phyloP scores from a whole-genome alignment of 2,329 filamentous ascomycete genomes.

The Talaromyces pinophilus region DNA sequence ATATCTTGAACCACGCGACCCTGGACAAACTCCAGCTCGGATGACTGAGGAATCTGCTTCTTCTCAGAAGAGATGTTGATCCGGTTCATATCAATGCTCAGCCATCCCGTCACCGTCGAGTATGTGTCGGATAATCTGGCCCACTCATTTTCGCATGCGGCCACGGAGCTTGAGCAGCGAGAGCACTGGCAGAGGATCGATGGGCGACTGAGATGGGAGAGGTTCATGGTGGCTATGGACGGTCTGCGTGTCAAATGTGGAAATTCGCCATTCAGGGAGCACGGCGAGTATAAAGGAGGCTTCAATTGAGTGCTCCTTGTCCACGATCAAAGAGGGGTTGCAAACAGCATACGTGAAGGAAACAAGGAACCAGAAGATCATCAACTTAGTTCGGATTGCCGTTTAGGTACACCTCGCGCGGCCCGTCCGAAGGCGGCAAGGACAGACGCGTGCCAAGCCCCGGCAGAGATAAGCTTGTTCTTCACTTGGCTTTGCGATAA shows the following conservation, averaged over 20 bases:
- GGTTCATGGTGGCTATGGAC: constrained; percentile 33
- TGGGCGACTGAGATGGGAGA: constrained; percentile 39
- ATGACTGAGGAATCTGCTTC: constrained; percentile 40
- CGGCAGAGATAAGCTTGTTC: constrained; percentile 1
- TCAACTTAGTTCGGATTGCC: neutral
- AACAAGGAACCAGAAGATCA: neutral
- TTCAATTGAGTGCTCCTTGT: neutral
- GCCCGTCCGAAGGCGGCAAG: neutral
- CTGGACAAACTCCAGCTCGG: constrained; percentile 38
- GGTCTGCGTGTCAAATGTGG: neutral
- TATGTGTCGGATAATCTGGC: constrained; percentile 42
- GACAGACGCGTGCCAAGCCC: neutral
- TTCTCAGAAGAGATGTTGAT: constrained; percentile 40
- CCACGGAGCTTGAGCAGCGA: constrained; percentile 44
- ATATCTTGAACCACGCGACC: constrained; percentile 42
- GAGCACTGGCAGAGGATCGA: constrained; percentile 43
- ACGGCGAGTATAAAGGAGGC: neutral
- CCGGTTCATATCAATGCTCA: constrained; percentile 42
- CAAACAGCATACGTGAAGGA: constrained; percentile 4
- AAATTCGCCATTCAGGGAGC: neutral
- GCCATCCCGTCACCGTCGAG: constrained; percentile 39
- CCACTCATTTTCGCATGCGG: constrained; percentile 46
- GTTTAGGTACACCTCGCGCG: neutral
- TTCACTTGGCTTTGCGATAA: neutral
- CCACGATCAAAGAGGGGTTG: neutral